These are phyloP conservation scores for Gleditsia sinensis DNA, from an alignment of 306 rosid species.

Conservation along the genomic window DNA sequence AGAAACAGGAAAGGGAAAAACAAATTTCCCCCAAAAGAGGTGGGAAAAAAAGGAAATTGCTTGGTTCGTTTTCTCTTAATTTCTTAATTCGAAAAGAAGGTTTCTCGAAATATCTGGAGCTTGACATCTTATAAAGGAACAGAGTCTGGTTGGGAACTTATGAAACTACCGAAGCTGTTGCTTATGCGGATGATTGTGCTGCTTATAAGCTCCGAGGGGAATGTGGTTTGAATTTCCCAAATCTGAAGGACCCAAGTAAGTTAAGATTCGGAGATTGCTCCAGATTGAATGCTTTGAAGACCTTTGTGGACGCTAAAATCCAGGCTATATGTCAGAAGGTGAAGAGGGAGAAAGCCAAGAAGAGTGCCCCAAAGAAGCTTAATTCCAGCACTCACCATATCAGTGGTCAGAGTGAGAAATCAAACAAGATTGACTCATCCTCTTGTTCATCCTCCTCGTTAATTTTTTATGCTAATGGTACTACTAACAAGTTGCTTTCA, in stretches of 20 bases:
- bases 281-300: conserved; percentile 65
- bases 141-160: conserved; percentile 97
- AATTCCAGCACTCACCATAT: neutral
- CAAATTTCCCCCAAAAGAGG: too few relatives aligned
- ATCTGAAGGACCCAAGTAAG: conserved; percentile 63
- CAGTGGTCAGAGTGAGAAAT: neutral
- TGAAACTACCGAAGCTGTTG: conserved; percentile 92
- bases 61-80: too few relatives aligned
- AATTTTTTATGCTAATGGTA: conserved; percentile 43
- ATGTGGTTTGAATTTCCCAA: conserved; percentile 91
- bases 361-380: conserved; percentile 48
- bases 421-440: conserved; percentile 25
- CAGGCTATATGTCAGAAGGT: conserved; percentile 88
- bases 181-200: conserved; percentile 94
- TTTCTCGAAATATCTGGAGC: too few relatives aligned
- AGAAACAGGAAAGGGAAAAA: too few relatives aligned
- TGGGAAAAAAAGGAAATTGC: too few relatives aligned
- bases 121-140: too few relatives aligned
- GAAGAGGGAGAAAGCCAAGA: conserved; percentile 71
- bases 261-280: conserved; percentile 61
- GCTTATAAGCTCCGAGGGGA: conserved; percentile 94
- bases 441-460: conserved; percentile 46
- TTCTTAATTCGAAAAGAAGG: too few relatives aligned
- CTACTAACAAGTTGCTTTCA: conserved; percentile 44
- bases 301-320: conserved; percentile 79